Percentiles rank a stretch among this genome's conserved stretches.
phyloP scores from a whole-genome alignment of 2,329 filamentous ascomycete species.

The Aaosphaeria pasadenensis region DNA sequence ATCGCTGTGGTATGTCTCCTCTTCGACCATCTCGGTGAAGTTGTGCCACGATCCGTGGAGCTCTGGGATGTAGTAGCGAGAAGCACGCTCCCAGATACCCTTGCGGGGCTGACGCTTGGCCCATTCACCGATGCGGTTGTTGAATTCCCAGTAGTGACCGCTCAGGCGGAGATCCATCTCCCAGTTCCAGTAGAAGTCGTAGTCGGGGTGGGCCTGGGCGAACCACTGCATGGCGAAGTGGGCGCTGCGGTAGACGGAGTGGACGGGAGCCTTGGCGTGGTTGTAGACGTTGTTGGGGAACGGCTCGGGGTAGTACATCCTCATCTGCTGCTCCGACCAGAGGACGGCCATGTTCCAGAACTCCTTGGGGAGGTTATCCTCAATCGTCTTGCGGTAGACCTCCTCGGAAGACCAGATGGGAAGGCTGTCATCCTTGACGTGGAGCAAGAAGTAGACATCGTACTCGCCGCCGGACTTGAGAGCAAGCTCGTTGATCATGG shows the following conservation, averaged over 20 bases:
- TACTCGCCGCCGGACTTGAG: conserved; percentile 83
- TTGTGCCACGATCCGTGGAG: conserved; percentile 66
- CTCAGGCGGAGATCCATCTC: conserved; percentile 82
- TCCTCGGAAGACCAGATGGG: conserved; percentile 76
- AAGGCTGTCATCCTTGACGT: conserved; percentile 73
- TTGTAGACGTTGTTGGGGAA: conserved; percentile 71
- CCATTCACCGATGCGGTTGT: conserved; percentile 64
- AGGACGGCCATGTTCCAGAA: conserved; percentile 86
- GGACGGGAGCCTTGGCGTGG: conserved; percentile 64
- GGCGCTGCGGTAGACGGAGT: conserved; percentile 78
- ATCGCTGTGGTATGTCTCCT: conserved; percentile 49
- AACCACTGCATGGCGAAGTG: conserved; percentile 54
- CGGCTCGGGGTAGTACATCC: conserved; percentile 81
- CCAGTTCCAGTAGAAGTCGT: conserved; percentile 73
- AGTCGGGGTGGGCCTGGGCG: conserved; percentile 48
- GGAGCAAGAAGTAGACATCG: conserved; percentile 79
- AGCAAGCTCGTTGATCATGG: conserved; percentile 78
- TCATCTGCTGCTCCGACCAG: conserved; percentile 94
- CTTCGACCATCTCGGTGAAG: conserved; percentile 64
- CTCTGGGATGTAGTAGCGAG: conserved; percentile 69
- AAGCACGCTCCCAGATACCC: conserved; percentile 70
- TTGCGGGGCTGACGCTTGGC: conserved; percentile 66
- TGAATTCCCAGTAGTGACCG: conserved; percentile 80
- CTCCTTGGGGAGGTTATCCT: conserved; percentile 71
- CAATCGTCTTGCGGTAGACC: conserved; percentile 64